Percentiles rank a stretch among this genome's conserved stretches.
Evolutionary conservation across 257 asterid species (phyloP).

Genomic region (Scutellaria galericulata): DNA sequence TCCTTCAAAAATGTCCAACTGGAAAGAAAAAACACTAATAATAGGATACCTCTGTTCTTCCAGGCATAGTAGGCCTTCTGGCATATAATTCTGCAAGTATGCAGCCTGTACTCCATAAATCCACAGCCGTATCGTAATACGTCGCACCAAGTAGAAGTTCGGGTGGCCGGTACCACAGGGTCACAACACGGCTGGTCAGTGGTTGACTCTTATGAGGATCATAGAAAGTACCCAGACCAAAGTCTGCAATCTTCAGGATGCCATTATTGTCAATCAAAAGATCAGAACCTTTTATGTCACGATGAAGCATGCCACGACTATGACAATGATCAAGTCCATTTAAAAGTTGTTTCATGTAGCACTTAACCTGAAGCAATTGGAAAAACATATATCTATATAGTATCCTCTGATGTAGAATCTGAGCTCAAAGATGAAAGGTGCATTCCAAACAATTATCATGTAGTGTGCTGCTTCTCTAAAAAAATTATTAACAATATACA

Average conservation of each 20-base stretch:
- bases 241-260: conserved; percentile 85
- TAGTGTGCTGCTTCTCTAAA: background rate
- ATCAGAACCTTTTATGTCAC: conserved; percentile 96
- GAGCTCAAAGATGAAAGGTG: conserved; percentile 2
- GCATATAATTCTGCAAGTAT: conserved; percentile 93
- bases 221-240: conserved; percentile 86
- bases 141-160: conserved; percentile 96
- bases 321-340: conserved; percentile 91
- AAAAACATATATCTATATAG: background rate
- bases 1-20: conserved; percentile 16
- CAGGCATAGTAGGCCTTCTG: conserved; percentile 98
- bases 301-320: conserved; percentile 81
- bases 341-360: conserved; percentile 89
- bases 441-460: conserved; percentile 5
- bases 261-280: conserved; percentile 89
- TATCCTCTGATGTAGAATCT: background rate
- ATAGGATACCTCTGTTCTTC: conserved; percentile 83
- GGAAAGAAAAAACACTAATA: background rate
- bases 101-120: conserved; percentile 97
- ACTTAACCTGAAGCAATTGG: conserved; percentile 68
- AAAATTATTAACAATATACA: background rate
- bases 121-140: conserved; percentile 81
- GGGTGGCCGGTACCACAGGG: conserved; percentile 96
- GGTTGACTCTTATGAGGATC: conserved; percentile 80
- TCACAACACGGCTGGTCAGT: conserved; percentile 91